phyloP scores from a whole-genome alignment of 2,329 filamentous ascomycete genomes.

The Aureobasidium sp. region DNA sequence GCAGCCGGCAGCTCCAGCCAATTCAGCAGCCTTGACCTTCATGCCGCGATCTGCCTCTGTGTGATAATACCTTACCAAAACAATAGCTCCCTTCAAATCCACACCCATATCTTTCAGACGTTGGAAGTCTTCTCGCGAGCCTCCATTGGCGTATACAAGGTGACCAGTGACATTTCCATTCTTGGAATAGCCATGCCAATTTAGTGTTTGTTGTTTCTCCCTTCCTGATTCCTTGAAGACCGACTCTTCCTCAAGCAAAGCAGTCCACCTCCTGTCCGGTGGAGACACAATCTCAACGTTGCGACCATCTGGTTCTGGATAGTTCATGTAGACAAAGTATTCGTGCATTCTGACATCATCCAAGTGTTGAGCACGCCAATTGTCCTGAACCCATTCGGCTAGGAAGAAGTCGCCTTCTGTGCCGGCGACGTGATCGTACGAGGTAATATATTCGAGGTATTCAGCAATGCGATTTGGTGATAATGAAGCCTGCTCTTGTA shows the following conservation, averaged over 20 bases:
- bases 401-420: conserved; percentile 85
- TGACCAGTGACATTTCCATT: conserved; percentile 79
- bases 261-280: conserved; percentile 65
- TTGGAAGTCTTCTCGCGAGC: conserved; percentile 76
- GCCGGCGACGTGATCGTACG: conserved; percentile 86
- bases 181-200: conserved; percentile 85
- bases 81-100: conserved; percentile 71
- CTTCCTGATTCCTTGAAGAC: conserved; percentile 52
- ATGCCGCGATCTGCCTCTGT: conserved; percentile 64
- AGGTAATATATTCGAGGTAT: conserved; percentile 69
- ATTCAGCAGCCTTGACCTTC: conserved; percentile 84
- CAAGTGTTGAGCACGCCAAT: conserved; percentile 65
- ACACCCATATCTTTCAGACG: conserved; percentile 63
- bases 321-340: conserved; percentile 77
- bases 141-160: conserved; percentile 88
- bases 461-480: conserved; percentile 58
- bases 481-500: conserved; percentile 57
- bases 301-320: conserved; percentile 69
- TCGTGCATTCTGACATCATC: conserved; percentile 71
- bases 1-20: conserved; percentile 78
- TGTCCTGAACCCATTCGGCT: conserved; percentile 73
- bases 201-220: conserved; percentile 59
- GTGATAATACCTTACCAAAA: conserved; percentile 73
- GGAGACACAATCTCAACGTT: conserved; percentile 72
- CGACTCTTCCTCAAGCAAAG: conserved; percentile 75